Base-by-base conservation (phyloP, 2,329 filamentous ascomycete genomes). In the Penicillium psychrosexuale region DNA sequence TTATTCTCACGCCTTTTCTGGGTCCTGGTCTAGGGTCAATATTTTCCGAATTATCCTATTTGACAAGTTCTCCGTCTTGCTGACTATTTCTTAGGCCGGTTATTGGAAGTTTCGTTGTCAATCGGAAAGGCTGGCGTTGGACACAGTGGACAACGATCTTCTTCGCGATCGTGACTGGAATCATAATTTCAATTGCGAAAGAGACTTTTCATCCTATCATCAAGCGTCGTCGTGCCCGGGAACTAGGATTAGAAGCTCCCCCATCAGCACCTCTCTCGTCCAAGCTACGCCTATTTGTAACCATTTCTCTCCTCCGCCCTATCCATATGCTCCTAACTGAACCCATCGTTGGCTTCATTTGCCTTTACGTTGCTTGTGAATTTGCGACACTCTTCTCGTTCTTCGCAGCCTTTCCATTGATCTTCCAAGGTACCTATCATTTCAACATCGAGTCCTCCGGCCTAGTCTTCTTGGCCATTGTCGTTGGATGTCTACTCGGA, bases 301-400 rank as follows among this genome's bases (percentile, higher is more conserved):
- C 61, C 1, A 60, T 77, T 19, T 73, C 73, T 2, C 59, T 78
- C 30, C 42, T 69, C 17, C 82, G 86, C 45, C 85, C 86, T 8
- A 71, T 89, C 65, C 80, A 82, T 46, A 81, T 89, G 60, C 79
- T 90, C 11, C 82, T 88, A 56, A 79, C 80, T 33, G 87, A 90
- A 71, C 86, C 88, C 53, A 88, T 90, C 52, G 85, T 90, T 52
- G 77, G 83, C 0, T 74, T 86, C 9, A 74, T 90, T 22, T 87
- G 85, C 36, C 76, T 90, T 52, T 90, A 90, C 73, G 87, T 87
- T 78, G 82, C 85, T 39, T 90, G 90, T 72, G 85, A 89, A 70
- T 91, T 92, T 66, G 88, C 81, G 6, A 78, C 94, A 0, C 82
- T 96, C 1, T 96, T 94, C 67, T 85, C 93, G 27, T 94, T 94